Percentiles rank a stretch among this genome's conserved stretches.
Conservation (phyloP, 1,284 basidiomycete species). For the Leccinum pachyderme region DNA sequence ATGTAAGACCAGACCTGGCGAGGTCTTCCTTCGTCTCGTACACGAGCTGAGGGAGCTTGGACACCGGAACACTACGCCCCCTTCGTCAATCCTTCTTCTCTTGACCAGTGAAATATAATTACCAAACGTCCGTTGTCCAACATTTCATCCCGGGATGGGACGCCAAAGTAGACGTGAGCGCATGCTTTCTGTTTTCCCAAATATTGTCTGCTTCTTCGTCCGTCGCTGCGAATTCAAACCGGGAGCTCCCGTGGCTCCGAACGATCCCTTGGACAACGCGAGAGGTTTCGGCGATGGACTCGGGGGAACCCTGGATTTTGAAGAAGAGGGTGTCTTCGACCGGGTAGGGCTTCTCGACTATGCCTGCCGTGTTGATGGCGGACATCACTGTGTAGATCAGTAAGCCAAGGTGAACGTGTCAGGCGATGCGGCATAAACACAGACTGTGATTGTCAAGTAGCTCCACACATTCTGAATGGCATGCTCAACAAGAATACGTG, state of each 20-base stretch:
- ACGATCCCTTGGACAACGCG: conserved; percentile 59
- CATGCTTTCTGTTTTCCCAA: conserved; percentile 89
- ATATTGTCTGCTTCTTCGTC: conserved; percentile 77
- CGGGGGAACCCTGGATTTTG: conserved; percentile 79
- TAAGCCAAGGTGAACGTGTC: neutral
- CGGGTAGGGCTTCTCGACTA: conserved; percentile 60
- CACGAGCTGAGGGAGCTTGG: conserved; percentile 63
- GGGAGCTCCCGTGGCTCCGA: conserved; percentile 63
- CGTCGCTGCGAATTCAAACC: conserved; percentile 75
- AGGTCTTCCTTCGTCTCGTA: conserved; percentile 80
- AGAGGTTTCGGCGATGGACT: conserved; percentile 62
- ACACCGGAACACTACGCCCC: conserved; percentile 70
- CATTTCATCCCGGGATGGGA: conserved; percentile 62
- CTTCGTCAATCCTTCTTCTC: neutral
- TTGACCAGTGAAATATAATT: neutral
- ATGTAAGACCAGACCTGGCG: conserved; percentile 53
- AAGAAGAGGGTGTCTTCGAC: conserved; percentile 84
- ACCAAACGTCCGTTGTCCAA: conserved; percentile 91
- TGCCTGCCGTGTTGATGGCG: conserved; percentile 69
- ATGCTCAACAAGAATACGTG: conserved; percentile 19
- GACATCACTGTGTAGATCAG: conserved; percentile 59
- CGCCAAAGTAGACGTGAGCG: conserved; percentile 71
- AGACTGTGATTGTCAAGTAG: conserved; percentile 71
- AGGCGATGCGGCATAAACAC: conserved; percentile 14
- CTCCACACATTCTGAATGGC: conserved; percentile 71